Conservation (phyloP, 225 moss, liverwort and hornwort species). For the Climacium dendroides region DNA sequence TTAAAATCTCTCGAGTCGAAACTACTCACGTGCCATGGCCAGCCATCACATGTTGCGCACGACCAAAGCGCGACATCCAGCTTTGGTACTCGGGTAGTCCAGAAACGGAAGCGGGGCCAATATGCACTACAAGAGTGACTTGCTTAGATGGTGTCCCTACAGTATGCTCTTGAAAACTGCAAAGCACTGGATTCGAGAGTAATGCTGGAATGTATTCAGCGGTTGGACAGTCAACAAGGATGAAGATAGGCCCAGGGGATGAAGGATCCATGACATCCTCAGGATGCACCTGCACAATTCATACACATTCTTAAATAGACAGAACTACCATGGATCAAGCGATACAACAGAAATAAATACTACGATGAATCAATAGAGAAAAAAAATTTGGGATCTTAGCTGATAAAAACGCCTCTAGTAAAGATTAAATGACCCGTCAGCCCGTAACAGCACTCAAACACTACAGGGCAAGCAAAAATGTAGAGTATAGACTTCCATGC, state of each 20-base stretch:
- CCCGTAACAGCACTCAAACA: not conserved
- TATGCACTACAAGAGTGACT: conserved; percentile 78
- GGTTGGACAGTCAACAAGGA: conserved; percentile 82
- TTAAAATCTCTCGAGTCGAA: not conserved
- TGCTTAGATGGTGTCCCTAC: conserved; percentile 28
- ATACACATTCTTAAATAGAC: not conserved
- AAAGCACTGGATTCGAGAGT: conserved; percentile 43
- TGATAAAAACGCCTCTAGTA: not conserved
- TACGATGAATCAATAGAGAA: not conserved
- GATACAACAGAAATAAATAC: not conserved
- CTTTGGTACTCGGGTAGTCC: conserved; percentile 44
- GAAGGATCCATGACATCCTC: conserved; percentile 93
- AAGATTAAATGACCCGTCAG: not conserved
- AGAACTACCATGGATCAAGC: not conserved
- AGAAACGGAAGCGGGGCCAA: conserved; percentile 55
- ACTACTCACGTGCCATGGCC: conserved; percentile 84
- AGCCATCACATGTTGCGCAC: conserved; percentile 78
- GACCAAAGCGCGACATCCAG: conserved; percentile 72
- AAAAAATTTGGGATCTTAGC: not conserved
- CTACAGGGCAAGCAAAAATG: not conserved
- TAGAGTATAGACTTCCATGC: not conserved
- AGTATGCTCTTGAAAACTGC: conserved; percentile 25
- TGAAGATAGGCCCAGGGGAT: conserved; percentile 85
- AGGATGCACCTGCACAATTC: conserved; percentile 62
- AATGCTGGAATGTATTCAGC: conserved; percentile 46